Percentiles rank a stretch among this genome's conserved stretches.
These are phyloP conservation scores for Amaranthus hypochondriacus DNA, from an alignment of 148 eudicot genomes.

Conservation along the genomic window DNA sequence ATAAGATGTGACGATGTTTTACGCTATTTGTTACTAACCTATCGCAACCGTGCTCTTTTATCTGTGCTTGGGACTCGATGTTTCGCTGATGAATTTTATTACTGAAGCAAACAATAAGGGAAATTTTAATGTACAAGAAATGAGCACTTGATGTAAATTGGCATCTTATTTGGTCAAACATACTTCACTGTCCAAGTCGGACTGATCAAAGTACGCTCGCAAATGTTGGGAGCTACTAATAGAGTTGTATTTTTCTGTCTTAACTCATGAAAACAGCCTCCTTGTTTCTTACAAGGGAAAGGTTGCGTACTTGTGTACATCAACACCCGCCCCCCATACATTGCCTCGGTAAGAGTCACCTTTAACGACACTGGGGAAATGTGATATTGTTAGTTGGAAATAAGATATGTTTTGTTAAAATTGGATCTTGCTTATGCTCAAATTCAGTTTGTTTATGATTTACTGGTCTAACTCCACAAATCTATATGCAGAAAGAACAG, in stretches of 20 bases:
- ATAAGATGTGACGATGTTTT: too few relatives aligned
- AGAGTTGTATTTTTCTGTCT: background rate
- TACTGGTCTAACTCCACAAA: background rate
- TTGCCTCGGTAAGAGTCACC: too few relatives aligned
- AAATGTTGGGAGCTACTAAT: background rate
- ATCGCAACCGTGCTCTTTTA: too few relatives aligned
- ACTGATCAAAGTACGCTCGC: background rate
- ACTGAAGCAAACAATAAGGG: background rate
- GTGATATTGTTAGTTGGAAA: background rate
- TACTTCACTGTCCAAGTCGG: background rate
- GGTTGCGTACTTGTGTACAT: too few relatives aligned
- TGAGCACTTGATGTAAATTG: background rate
- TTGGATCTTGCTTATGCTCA: background rate
- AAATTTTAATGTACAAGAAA: background rate
- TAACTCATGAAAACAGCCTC: background rate
- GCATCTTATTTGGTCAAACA: background rate
- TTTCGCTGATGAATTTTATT: too few relatives aligned
- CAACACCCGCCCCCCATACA: too few relatives aligned
- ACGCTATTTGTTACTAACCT: too few relatives aligned
- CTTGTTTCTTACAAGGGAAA: too few relatives aligned
- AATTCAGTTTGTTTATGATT: background rate
- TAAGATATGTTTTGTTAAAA: background rate
- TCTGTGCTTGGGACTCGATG: too few relatives aligned
- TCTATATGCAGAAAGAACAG: constrained; percentile 78
- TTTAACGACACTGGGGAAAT: too few relatives aligned